Percentiles rank a stretch among this genome's conserved stretches.
Evolutionary conservation across 371 early-diverging fungal genomes (phyloP).

Genomic region (Smittium culicis): DNA sequence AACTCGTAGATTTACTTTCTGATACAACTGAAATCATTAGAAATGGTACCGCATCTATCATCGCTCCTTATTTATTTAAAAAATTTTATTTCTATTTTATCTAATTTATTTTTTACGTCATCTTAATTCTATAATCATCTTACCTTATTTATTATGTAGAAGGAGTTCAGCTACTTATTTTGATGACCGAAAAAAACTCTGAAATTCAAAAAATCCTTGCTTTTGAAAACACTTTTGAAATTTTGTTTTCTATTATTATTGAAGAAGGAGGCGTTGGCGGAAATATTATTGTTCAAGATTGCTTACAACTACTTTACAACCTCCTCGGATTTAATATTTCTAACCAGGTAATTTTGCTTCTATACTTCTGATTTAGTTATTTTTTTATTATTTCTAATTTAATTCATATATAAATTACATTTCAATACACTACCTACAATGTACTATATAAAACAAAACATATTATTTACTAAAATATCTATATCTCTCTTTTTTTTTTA

Average conservation of each 20-base stretch:
- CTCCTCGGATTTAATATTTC: conserved; percentile 84
- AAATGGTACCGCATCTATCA: conserved; percentile 37
- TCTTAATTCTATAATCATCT: too few species aligned
- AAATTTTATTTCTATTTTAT: not conserved
- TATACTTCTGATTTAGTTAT: too few species aligned
- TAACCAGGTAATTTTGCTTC: conserved; percentile 65
- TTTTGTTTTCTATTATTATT: conserved; percentile 62
- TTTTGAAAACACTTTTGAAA: conserved; percentile 92
- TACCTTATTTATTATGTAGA: too few species aligned
- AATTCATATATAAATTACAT: too few species aligned
- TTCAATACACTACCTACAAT: too few species aligned
- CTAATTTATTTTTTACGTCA: not conserved
- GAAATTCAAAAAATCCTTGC: conserved; percentile 96
- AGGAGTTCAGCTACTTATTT: conserved; percentile 73
- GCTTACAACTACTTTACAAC: conserved; percentile 78
- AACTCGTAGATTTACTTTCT: conserved; percentile 81
- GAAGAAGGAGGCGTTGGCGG: conserved; percentile 90
- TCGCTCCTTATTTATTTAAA: not conserved
- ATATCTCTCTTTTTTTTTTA: not conserved
- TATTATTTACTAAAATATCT: too few species aligned
- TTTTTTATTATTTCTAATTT: too few species aligned
- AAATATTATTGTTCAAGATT: conserved; percentile 91
- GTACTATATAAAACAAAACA: too few species aligned
- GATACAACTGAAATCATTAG: conserved; percentile 86
- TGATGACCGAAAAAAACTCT: conserved; percentile 74